These are phyloP conservation scores for Penicillium decumbens DNA, from an alignment of 2,329 filamentous ascomycete species.

Conservation along the genomic window DNA sequence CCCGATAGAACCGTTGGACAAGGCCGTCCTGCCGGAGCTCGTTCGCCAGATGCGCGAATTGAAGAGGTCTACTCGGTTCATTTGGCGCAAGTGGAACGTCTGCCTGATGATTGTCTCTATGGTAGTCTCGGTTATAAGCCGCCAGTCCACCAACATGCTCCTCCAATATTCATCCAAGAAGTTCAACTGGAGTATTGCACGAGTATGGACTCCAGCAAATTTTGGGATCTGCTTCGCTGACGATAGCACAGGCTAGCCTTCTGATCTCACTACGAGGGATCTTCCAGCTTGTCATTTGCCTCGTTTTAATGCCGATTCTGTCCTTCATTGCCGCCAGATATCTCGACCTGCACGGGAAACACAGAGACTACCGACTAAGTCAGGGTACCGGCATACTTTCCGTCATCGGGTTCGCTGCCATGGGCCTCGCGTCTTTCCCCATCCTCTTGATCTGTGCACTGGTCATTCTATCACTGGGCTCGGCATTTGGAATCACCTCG, in stretches of 20 bases:
- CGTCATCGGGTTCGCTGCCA: conserved; percentile 18
- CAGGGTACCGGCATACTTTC: conserved; percentile 20
- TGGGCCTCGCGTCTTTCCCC: conserved; percentile 17
- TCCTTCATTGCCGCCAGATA: conserved; percentile 14
- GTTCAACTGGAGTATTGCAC: conserved; percentile 28
- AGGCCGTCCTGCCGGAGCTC: conserved; percentile 10
- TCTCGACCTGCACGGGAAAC: conserved; percentile 18
- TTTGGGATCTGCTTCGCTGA: conserved; percentile 3
- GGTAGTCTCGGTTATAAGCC: conserved; percentile 23
- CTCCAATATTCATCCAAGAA: conserved; percentile 30
- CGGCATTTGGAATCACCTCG: conserved; percentile 19
- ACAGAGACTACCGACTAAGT: conserved; percentile 21
- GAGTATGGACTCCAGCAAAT: conserved; percentile 14
- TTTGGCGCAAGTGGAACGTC: conserved; percentile 23
- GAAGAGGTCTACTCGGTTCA: conserved; percentile 20
- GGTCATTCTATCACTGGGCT: conserved; percentile 24
- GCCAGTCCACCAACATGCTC: conserved; percentile 22
- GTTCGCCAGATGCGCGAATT: conserved; percentile 17
- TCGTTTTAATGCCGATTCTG: conserved; percentile 23
- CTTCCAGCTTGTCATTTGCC: conserved; percentile 19
- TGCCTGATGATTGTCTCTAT: conserved; percentile 20
- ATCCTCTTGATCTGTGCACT: conserved; percentile 20
- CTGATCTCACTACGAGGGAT: conserved; percentile 27
- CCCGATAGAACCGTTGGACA: not conserved
- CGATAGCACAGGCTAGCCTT: conserved; percentile 22